These are phyloP conservation scores for Chaetoscypha palmicola DNA, from an alignment of 2,329 filamentous ascomycete genomes.

Conservation along the genomic window DNA sequence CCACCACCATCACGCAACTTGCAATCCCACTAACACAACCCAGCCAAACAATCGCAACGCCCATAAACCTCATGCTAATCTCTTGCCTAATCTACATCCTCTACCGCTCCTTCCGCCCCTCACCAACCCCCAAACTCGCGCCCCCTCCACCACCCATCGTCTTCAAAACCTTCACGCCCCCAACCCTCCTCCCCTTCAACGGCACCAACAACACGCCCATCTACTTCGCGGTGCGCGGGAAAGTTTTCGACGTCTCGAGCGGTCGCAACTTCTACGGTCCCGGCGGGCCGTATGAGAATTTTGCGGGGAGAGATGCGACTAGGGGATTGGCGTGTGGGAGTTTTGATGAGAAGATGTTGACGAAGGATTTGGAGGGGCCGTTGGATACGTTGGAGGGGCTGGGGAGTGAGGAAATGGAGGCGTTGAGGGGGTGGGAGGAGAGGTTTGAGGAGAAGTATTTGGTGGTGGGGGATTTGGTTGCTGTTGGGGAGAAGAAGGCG, in stretches of 20 bases:
- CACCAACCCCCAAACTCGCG: conserved; percentile 41
- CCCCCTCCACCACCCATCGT: conserved; percentile 51
- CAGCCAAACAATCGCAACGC: conserved; percentile 42
- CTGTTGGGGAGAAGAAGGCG: conserved; percentile 49
- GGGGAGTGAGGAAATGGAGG: conserved; percentile 69
- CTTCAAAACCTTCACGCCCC: conserved; percentile 66
- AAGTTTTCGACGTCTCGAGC: conserved; percentile 80
- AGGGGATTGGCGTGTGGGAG: conserved; percentile 83
- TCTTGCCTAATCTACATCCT: conserved; percentile 49
- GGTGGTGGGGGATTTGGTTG: conserved; percentile 81
- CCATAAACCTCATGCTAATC: conserved; percentile 56
- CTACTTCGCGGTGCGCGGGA: conserved; percentile 84
- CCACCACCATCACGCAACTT: not conserved
- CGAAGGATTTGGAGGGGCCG: conserved; percentile 77
- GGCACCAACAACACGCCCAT: conserved; percentile 68
- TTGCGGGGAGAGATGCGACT: conserved; percentile 85
- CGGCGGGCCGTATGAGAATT: conserved; percentile 91
- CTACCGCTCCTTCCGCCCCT: conserved; percentile 48
- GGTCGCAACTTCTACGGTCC: conserved; percentile 95
- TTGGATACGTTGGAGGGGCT: conserved; percentile 71
- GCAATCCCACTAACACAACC: conserved; percentile 1
- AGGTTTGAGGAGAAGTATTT: conserved; percentile 90
- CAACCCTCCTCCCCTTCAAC: conserved; percentile 78
- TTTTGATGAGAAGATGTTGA: conserved; percentile 94
- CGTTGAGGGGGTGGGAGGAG: conserved; percentile 86